Percentiles rank a stretch among this genome's conserved stretches.
phyloP scores from a whole-genome alignment of 2,329 filamentous ascomycete species.

The Macrophomina tecta region DNA sequence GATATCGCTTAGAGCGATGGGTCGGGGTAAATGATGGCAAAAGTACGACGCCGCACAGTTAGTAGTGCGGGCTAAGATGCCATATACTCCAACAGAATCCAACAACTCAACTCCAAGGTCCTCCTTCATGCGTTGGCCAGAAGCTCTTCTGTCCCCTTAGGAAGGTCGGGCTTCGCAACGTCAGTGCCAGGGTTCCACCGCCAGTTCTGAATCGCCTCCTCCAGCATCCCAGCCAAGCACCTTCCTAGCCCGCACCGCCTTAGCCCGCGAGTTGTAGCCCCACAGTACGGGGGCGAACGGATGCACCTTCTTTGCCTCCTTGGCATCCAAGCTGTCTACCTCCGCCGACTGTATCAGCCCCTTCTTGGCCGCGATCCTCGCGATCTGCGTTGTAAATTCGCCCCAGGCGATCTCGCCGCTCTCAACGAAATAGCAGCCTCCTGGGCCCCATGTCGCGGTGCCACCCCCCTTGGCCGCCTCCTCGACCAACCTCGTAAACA shows the following conservation, averaged over 20 bases:
- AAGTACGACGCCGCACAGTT: too few species aligned
- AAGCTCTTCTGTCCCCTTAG: too few species aligned
- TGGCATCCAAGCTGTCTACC: neutral
- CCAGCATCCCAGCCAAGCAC: slow-evolving; percentile 61
- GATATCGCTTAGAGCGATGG: too few species aligned
- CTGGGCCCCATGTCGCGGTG: slow-evolving; percentile 57
- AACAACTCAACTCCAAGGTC: too few species aligned
- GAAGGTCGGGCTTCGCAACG: too few species aligned
- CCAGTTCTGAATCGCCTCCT: too few species aligned
- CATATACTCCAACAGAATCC: too few species aligned
- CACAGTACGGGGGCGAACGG: neutral
- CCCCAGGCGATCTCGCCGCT: slow-evolving; percentile 68
- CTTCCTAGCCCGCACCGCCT: slow-evolving; percentile 60
- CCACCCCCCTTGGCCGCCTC: slow-evolving; percentile 39
- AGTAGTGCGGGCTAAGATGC: too few species aligned
- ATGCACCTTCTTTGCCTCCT: neutral
- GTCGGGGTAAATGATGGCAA: too few species aligned
- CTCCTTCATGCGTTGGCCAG: too few species aligned
- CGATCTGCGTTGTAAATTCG: slow-evolving; percentile 55
- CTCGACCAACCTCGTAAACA: too few species aligned
- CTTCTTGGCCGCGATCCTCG: slow-evolving; percentile 52
- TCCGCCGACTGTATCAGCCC: neutral
- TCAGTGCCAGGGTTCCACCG: too few species aligned
- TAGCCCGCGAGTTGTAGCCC: slow-evolving; percentile 48
- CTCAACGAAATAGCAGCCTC: slow-evolving; percentile 72